Evolutionary conservation across 1,284 basidiomycete species (phyloP).

Genomic region (Thecaphora frezii): DNA sequence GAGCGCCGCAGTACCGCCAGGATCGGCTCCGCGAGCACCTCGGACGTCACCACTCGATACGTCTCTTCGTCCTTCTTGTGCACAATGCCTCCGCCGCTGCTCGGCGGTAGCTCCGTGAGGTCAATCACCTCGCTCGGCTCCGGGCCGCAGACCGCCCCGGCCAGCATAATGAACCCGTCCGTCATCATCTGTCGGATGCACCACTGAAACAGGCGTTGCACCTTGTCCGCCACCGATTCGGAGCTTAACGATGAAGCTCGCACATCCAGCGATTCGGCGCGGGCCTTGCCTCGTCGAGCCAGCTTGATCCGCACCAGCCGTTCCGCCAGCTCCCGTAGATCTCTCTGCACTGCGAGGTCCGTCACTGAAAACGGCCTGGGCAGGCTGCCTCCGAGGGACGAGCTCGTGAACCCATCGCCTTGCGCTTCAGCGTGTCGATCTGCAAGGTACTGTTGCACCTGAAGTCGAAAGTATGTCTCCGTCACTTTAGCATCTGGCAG

Average conservation of each 20-base stretch:
- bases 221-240: conserved; percentile 10
- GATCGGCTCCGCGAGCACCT: neutral
- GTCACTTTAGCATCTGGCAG: conserved; percentile 20
- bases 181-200: conserved; percentile 35
- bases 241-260: neutral
- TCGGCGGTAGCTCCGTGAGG: neutral
- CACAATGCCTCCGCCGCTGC: neutral
- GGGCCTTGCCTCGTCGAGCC: neutral
- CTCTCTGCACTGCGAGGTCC: conserved; percentile 5
- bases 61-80: neutral
- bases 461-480: conserved; percentile 30
- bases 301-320: conserved; percentile 17
- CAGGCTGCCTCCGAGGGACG: too few species aligned
- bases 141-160: neutral
- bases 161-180: conserved; percentile 31
- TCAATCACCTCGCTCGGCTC: neutral
- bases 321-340: conserved; percentile 12
- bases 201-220: conserved; percentile 23
- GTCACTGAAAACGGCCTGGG: conserved; percentile 7
- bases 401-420: too few species aligned
- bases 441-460: conserved; percentile 16
- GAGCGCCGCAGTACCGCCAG: neutral
- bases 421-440: neutral
- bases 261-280: neutral
- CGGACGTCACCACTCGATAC: neutral